Evolutionary conservation across 192 early-diverging fungal genomes (phyloP), one percentile per base, ranked within the genome.

Genomic region (Bifiguratus adelaidae): DNA sequence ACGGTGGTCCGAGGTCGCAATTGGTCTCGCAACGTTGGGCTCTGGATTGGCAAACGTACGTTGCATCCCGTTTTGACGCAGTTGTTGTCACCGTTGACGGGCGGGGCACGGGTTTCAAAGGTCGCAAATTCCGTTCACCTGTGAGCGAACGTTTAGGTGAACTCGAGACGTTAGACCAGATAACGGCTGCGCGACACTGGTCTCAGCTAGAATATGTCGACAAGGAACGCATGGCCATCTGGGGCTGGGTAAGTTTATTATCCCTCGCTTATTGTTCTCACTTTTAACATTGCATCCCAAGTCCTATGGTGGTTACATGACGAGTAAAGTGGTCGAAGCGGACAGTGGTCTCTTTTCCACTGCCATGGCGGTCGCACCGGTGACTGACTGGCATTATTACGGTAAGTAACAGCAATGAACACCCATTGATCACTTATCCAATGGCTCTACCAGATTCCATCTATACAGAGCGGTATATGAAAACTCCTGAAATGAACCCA

Each of bases 381-480:
- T 98, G 8, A 95, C 91, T 3, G 85, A 89, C 59, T 98, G 92
- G 92, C 68, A 68, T 44, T 77, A 75, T 29, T 82, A 64, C 42
- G 61, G 61, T 64, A 51, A 42, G 68, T 37, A 28, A 7, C n/a
- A n/a, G n/a, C n/a, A n/a, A n/a, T n/a, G n/a, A n/a, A n/a, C n/a
- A n/a, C n/a, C n/a, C n/a, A n/a, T n/a, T n/a, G n/a, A n/a, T n/a
- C n/a, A n/a, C n/a, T n/a, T n/a, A n/a, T n/a, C n/a, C n/a, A n/a
- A n/a, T n/a, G n/a, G n/a, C n/a, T n/a, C n/a, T n/a, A n/a, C n/a
- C 33, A 64, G 89, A 98, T 63, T 83, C 89, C 2, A 70, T 96
- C 21, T 98, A 98, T 61, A 98, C 95, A 1, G 95, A 98, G 60
- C 74, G 95, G 42, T 98, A 91, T 65, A 93, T 98, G 93, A 78